phyloP scores from a whole-genome alignment of 2,329 filamentous ascomycete species.

The Pseudofabraea citricarpa region DNA sequence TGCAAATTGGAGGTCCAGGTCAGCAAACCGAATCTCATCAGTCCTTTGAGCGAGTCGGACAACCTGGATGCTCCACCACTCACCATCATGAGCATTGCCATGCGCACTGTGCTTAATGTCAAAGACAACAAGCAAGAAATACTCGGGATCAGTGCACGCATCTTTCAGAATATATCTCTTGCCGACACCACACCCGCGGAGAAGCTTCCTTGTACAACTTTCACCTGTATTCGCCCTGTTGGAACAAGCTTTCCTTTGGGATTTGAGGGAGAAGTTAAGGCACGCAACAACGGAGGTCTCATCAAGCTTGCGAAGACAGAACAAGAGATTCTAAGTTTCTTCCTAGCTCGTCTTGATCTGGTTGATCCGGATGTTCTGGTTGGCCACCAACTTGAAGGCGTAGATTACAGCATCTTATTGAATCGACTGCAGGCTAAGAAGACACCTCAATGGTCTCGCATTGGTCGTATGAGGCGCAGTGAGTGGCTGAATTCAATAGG shows the following conservation, averaged over 20 bases:
- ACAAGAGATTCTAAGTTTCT: slow-evolving; percentile 77
- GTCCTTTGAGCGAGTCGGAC: slow-evolving; percentile 69
- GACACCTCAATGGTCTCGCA: slow-evolving; percentile 89
- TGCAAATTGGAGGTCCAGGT: slow-evolving; percentile 92
- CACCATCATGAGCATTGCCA: slow-evolving; percentile 90
- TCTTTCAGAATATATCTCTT: slow-evolving; percentile 87
- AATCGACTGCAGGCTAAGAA: slow-evolving; percentile 86
- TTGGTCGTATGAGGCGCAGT: slow-evolving; percentile 77
- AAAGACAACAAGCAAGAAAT: slow-evolving; percentile 98
- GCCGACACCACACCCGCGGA: slow-evolving; percentile 85
- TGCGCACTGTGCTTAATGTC: slow-evolving; percentile 83
- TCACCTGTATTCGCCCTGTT: slow-evolving; percentile 83
- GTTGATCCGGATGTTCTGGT: slow-evolving; percentile 91
- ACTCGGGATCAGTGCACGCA: slow-evolving; percentile 80
- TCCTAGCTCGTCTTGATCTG: slow-evolving; percentile 81
- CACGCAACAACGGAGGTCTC: slow-evolving; percentile 70
- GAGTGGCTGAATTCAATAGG: slow-evolving; percentile 86
- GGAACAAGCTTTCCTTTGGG: slow-evolving; percentile 74
- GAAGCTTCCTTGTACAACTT: slow-evolving; percentile 82
- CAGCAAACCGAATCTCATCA: slow-evolving; percentile 71
- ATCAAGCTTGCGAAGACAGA: slow-evolving; percentile 82
- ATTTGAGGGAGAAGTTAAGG: slow-evolving; percentile 71
- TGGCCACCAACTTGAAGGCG: slow-evolving; percentile 93
- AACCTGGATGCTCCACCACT: slow-evolving; percentile 79
- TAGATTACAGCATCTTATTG: slow-evolving; percentile 88